Evolutionary conservation across 306 rosid species (phyloP).

Genomic region (Geum urbanum): DNA sequence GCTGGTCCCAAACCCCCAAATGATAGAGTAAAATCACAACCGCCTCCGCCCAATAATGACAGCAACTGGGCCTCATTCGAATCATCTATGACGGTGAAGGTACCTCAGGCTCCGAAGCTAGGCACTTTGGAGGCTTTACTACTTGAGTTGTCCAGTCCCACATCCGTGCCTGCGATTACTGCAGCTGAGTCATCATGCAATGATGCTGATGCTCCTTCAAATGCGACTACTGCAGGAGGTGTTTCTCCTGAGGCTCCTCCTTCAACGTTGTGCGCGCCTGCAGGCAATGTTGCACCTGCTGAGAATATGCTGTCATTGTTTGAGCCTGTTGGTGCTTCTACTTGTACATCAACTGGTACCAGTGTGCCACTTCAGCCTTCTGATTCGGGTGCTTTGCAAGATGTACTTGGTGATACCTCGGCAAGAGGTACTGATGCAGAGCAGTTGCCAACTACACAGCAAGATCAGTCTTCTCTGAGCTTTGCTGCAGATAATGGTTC

Average conservation of each 20-base stretch:
- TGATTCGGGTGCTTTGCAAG: constrained; percentile 25
- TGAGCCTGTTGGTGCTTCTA: constrained; percentile 16
- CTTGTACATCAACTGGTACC: constrained; percentile 26
- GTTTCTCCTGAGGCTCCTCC: not conserved
- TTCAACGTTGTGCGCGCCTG: constrained; percentile 22
- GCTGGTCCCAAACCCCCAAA: constrained; percentile 31
- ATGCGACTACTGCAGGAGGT: not conserved
- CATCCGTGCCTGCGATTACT: constrained; percentile 19
- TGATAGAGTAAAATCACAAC: constrained; percentile 25
- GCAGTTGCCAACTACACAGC: constrained; percentile 29
- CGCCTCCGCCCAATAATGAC: constrained; percentile 27
- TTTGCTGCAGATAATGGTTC: constrained; percentile 16
- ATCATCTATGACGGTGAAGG: constrained; percentile 17
- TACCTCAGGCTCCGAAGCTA: constrained; percentile 37
- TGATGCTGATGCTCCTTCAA: constrained; percentile 24
- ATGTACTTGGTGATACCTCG: constrained; percentile 9
- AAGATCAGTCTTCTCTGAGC: constrained; percentile 27
- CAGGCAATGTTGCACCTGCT: constrained; percentile 21
- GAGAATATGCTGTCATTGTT: constrained; percentile 27
- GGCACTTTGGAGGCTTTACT: constrained; percentile 48
- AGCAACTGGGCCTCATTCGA: constrained; percentile 52
- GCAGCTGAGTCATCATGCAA: constrained; percentile 24
- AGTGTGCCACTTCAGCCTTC: constrained; percentile 31
- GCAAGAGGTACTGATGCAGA: constrained; percentile 25
- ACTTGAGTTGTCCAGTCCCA: constrained; percentile 50